phyloP scores from a whole-genome alignment of 345 rosid genomes.

The Excoecaria cochinchinensis region DNA sequence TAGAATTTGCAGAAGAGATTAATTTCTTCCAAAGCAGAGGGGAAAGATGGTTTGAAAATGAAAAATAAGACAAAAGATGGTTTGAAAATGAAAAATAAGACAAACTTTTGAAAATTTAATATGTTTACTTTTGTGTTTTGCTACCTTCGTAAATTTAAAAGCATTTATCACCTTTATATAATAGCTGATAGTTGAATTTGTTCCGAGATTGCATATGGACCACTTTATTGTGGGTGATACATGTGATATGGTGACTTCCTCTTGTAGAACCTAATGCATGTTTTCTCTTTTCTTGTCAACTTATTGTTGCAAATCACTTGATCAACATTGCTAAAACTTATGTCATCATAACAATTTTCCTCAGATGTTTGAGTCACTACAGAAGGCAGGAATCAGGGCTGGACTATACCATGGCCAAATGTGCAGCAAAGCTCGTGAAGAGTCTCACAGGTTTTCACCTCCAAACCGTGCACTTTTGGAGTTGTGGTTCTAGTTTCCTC shows the following conservation, averaged over 20 bases:
- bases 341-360: slow-evolving; percentile 8
- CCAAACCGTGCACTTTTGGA: slow-evolving; percentile 8
- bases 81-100: not conserved
- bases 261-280: not conserved
- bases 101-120: not conserved
- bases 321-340: not conserved
- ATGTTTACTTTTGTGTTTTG: not conserved
- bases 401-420: slow-evolving; percentile 55
- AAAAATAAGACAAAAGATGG: not conserved
- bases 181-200: not conserved
- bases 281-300: not conserved
- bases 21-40: not conserved
- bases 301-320: not conserved
- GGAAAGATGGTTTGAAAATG: not conserved
- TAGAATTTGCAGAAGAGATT: not conserved
- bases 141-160: not conserved
- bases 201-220: not conserved
- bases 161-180: not conserved
- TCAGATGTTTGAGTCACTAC: slow-evolving; percentile 37
- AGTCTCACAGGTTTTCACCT: slow-evolving; percentile 40
- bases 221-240: not conserved
- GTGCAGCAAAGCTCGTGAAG: slow-evolving; percentile 43
- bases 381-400: slow-evolving; percentile 36
- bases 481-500: not conserved
- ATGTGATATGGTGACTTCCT: not conserved